Conservation (phyloP, 108 stramenopile species). For the Cyclotella kingstonii region DNA sequence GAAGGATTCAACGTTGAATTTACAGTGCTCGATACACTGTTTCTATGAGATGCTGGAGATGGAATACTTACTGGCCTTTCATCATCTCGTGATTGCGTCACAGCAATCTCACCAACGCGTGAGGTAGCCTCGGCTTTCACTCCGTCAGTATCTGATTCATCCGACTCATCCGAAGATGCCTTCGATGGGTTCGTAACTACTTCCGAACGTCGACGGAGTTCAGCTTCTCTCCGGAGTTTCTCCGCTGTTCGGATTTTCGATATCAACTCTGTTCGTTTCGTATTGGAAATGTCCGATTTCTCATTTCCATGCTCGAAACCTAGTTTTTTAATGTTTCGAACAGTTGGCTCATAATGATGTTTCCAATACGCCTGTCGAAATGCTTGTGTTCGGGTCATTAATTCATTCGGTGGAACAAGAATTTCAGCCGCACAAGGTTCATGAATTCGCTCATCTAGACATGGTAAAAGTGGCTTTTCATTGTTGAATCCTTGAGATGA, state of each 20-base stretch:
- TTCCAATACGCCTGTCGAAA: constrained; percentile 35
- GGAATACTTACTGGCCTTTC: neutral
- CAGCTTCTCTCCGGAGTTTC: constrained; percentile 4
- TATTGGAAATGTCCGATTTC: constrained; percentile 10
- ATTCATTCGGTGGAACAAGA: constrained; percentile 14
- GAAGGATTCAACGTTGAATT: no score
- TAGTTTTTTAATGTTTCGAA: constrained; percentile 10
- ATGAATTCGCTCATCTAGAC: constrained; percentile 15
- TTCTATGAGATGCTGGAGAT: neutral
- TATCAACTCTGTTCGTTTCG: constrained; percentile 21
- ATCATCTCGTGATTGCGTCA: neutral
- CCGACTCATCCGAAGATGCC: constrained; percentile 6
- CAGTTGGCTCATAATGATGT: constrained; percentile 24
- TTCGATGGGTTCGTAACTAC: neutral
- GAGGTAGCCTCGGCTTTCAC: neutral
- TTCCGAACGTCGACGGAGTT: constrained; percentile 17
- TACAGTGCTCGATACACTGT: no score
- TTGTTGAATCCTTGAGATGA: neutral
- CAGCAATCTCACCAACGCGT: neutral
- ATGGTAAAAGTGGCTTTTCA: constrained; percentile 11
- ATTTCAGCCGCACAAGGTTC: constrained; percentile 20
- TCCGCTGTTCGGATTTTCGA: constrained; percentile 7
- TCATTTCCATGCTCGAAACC: constrained; percentile 8
- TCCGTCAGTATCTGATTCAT: constrained; percentile 17
- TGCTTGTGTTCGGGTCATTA: constrained; percentile 28